Base-by-base conservation (phyloP, 805 yeast genomes). In the Pichia nanzhaoensis region DNA sequence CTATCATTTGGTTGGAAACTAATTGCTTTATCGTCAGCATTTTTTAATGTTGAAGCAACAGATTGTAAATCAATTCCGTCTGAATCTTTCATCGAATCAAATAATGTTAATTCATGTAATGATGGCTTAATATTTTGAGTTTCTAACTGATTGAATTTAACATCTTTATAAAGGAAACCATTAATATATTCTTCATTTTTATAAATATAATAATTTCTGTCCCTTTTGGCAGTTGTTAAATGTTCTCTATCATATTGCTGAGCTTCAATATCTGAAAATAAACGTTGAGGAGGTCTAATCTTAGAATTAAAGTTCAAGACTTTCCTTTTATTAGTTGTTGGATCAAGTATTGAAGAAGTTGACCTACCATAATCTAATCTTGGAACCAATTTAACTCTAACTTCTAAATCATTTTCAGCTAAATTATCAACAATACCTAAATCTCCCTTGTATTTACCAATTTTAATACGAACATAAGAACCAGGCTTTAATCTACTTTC, bases 341-440 rank as follows among this genome's bases (percentile, higher is more conserved):
- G 52, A 48, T 60, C 64, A 35, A 54, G 41, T 10, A 52, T 20
- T 3, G 55, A 55, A 37, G 57, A 63, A 21, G 53, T 47, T 9
- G 57, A 73, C 53, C 81, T 78, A 47, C 95, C 96, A 64, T 93
- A 91, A 61, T 91, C 97, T 48, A 93, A 67, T 57, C 99, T 79
- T 32, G 99, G 99, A 30, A 93, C 95, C 52, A 93, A 71, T 59
- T 87, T 87, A 55, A 95, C 79, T 56, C 95, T 77, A n/a, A 88
- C 98, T 61, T 91, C 98, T 55, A 93, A 74, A 43, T 96, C 98
- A 60, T 87, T 91, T 58, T 93, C 98, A 49, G 95, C 84, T 51
- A 93, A 74, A 60, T 90, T 89, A 56, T 89, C 96, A 41, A 93
- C 95, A 39, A 88, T 77, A 19, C 96, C 99, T 52, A 93, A 71